Evolutionary conservation across 208 protist species (phyloP).

Genomic region (Crithidia sp.): DNA sequence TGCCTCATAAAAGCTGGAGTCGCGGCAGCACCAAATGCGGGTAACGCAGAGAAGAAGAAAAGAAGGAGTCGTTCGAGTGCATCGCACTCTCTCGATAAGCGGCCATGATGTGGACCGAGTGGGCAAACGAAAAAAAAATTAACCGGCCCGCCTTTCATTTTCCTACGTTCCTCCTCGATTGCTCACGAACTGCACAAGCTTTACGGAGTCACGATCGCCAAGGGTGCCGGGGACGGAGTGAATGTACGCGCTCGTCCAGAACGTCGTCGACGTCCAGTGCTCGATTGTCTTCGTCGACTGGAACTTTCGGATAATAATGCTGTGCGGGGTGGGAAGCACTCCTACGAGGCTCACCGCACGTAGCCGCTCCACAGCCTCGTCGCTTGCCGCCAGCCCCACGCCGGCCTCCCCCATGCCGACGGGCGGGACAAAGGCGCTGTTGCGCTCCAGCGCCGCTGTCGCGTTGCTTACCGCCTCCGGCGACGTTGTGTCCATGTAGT

Average conservation of each 20-base stretch:
- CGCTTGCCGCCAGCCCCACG: slow-evolving; percentile 38
- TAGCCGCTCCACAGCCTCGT: slow-evolving; percentile 46
- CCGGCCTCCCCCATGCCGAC: slow-evolving; percentile 10
- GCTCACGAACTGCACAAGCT: slow-evolving; percentile 58
- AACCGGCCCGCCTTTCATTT: background rate
- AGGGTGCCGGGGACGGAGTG: slow-evolving; percentile 43
- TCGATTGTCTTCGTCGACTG: slow-evolving; percentile 65
- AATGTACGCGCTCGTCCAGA: slow-evolving; percentile 85
- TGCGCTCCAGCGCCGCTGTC: slow-evolving; percentile 11
- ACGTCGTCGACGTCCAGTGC: slow-evolving; percentile 72
- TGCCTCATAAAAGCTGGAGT: too few species aligned
- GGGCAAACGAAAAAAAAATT: background rate
- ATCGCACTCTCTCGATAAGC: too few species aligned
- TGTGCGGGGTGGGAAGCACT: slow-evolving; percentile 75
- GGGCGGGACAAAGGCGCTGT: slow-evolving; percentile 7
- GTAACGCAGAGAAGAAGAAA: slow-evolving; percentile 27
- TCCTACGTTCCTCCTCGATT: background rate
- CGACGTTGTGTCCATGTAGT: slow-evolving; percentile 27
- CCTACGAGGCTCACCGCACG: slow-evolving; percentile 78
- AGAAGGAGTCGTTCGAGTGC: background rate
- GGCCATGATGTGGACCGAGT: too few species aligned
- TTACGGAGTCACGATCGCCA: slow-evolving; percentile 70
- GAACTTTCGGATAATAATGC: slow-evolving; percentile 74
- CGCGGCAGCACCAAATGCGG: too few species aligned
- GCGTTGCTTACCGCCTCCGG: slow-evolving; percentile 12